Evolutionary conservation across 2,329 filamentous ascomycete genomes (phyloP).

Genomic region (Coleophoma eucalyptorum): DNA sequence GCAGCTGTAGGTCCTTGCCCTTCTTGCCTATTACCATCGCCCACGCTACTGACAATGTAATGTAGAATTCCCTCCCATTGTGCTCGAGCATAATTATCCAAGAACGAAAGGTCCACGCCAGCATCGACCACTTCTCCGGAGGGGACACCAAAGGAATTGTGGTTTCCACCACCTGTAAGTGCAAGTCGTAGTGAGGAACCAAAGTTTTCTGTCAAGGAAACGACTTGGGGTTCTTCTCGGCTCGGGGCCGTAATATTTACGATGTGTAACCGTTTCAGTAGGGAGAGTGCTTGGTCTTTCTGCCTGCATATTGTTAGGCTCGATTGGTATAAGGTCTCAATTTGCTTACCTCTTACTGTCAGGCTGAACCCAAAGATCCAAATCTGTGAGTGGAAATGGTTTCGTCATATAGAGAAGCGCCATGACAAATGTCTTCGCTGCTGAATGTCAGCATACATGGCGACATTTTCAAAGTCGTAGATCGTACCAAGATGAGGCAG

Average conservation of each 20-base stretch:
- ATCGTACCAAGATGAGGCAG: conserved; percentile 77
- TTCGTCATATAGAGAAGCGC: conserved; percentile 86
- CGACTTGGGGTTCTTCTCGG: conserved; percentile 63
- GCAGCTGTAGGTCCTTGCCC: conserved; percentile 62
- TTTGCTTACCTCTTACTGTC: conserved; percentile 48
- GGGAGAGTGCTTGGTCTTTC: conserved; percentile 78
- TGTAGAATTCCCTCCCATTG: conserved; percentile 97
- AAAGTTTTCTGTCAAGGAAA: conserved; percentile 79
- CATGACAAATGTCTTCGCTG: conserved; percentile 95
- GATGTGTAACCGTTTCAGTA: conserved; percentile 84
- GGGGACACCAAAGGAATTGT: conserved; percentile 88
- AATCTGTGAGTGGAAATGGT: conserved; percentile 72
- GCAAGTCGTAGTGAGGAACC: conserved; percentile 78
- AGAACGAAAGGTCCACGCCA: conserved; percentile 64
- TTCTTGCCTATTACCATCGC: conserved; percentile 42
- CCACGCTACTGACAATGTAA: conserved; percentile 83
- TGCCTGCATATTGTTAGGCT: conserved; percentile 45
- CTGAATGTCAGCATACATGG: conserved; percentile 11
- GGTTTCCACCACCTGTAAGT: conserved; percentile 79
- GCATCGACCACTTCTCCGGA: conserved; percentile 60
- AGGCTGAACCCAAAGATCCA: conserved; percentile 83
- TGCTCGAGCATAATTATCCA: conserved; percentile 80
- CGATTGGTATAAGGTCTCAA: conserved; percentile 1
- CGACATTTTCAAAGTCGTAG: not conserved
- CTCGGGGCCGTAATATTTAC: conserved; percentile 60